Conservation (phyloP, 352 stramenopile genomes). For the Thraustochytrium sp. region DNA sequence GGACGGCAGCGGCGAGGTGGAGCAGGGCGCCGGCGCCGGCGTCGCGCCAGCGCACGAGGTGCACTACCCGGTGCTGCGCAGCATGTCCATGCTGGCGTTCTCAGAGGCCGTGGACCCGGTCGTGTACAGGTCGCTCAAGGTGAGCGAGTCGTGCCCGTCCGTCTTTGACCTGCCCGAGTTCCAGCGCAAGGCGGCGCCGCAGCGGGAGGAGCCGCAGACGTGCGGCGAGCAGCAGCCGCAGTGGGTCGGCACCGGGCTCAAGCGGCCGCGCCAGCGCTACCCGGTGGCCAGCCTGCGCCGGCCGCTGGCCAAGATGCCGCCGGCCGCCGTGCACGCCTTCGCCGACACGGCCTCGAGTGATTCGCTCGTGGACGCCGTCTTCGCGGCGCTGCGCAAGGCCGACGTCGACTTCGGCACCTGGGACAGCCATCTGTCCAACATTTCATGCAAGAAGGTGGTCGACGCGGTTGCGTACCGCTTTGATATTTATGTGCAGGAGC, state of each 20-base stretch:
- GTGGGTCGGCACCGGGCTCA: background rate
- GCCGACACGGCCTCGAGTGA: background rate
- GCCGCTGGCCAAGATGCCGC: background rate
- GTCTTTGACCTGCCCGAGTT: background rate
- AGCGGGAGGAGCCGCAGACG: background rate
- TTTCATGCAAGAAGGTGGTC: background rate
- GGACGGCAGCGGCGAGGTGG: background rate
- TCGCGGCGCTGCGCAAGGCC: background rate
- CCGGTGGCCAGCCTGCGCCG: background rate
- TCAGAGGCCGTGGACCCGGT: background rate
- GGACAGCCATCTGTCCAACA: background rate
- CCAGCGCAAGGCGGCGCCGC: background rate
- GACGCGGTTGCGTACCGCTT: background rate
- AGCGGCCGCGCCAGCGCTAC: background rate
- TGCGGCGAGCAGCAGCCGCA: too few relatives aligned
- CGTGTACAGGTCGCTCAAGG: constrained; percentile 15
- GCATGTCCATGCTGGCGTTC: background rate
- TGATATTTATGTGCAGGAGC: background rate
- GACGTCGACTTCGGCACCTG: background rate
- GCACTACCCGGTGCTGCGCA: background rate
- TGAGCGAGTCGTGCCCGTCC: constrained; percentile 1
- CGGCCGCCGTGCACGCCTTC: background rate
- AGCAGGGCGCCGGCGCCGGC: background rate
- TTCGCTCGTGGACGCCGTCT: background rate
- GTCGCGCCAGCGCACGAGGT: background rate